These are phyloP conservation scores for Hirschfeldia incana DNA, from an alignment of 345 rosid species.

Conservation along the genomic window DNA sequence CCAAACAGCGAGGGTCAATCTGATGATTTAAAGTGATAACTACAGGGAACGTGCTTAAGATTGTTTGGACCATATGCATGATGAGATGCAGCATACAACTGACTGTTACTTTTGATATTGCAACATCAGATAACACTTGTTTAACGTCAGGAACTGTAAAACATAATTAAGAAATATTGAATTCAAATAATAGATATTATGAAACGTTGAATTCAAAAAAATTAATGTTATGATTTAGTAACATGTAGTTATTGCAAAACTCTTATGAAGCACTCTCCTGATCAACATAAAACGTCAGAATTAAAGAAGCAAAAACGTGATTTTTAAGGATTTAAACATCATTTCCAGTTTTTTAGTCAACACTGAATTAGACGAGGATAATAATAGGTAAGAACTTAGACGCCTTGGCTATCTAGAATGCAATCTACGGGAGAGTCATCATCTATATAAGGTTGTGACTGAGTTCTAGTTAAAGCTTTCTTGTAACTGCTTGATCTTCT, in stretches of 20 bases:
- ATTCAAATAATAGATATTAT: slow-evolving; percentile 1
- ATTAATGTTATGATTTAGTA: neutral
- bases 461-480: slow-evolving; percentile 34
- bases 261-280: neutral
- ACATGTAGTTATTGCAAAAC: neutral
- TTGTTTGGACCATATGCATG: slow-evolving; percentile 81
- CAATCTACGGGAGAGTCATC: slow-evolving; percentile 4
- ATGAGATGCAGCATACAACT: slow-evolving; percentile 97
- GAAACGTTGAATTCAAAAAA: no score
- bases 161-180: neutral
- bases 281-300: neutral
- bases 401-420: neutral
- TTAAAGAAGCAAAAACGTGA: neutral
- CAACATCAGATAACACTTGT: slow-evolving; percentile 83
- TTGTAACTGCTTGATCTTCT: slow-evolving; percentile 25
- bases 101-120: slow-evolving; percentile 67
- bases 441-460: slow-evolving; percentile 25
- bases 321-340: neutral
- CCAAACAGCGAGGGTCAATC: slow-evolving; percentile 2
- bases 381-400: neutral
- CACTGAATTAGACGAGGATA: neutral
- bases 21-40: slow-evolving; percentile 25
- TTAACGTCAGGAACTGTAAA: slow-evolving; percentile 93
- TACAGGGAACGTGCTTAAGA: neutral
- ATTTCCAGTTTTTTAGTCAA: neutral